A percentile compares a stretch with the other conserved stretches of the same genome.
Conservation (phyloP, 306 rosid species). For the Cicer arietinum region DNA sequence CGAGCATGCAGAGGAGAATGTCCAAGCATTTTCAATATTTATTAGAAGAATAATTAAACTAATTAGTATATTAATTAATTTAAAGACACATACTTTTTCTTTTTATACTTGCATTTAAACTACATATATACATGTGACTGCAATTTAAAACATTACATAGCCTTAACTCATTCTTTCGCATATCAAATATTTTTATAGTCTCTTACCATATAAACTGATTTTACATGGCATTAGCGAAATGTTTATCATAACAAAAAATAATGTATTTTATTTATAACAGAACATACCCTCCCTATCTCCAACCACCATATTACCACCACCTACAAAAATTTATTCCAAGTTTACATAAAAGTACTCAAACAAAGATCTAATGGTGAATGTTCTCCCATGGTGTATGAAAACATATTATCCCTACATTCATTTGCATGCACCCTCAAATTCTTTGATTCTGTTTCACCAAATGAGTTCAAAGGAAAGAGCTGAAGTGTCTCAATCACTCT, state of each 20-base stretch:
- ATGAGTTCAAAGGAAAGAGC: constrained; percentile 80
- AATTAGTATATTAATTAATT: neutral
- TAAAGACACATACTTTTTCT: neutral
- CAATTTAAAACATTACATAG: no score
- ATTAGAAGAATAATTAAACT: constrained; percentile 24
- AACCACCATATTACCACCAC: neutral
- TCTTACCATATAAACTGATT: no score
- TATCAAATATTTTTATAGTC: no score
- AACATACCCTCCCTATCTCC: neutral
- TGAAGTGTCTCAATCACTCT: constrained; percentile 82
- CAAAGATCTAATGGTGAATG: constrained; percentile 89
- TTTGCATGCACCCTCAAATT: constrained; percentile 60
- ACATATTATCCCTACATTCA: constrained; percentile 56
- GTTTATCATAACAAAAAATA: neutral
- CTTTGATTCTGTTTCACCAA: constrained; percentile 58
- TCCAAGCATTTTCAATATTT: constrained; percentile 57
- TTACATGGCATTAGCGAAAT: no score
- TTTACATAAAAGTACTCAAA: constrained; percentile 68
- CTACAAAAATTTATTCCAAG: neutral
- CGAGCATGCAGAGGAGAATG: constrained; percentile 75
- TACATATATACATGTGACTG: no score
- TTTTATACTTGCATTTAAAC: neutral
- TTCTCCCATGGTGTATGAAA: constrained; percentile 55
- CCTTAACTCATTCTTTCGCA: no score
- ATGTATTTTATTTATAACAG: constrained; percentile 19